Conservation (phyloP, 495 filamentous ascomycete genomes). For the Astrothelium macrocarpum region DNA sequence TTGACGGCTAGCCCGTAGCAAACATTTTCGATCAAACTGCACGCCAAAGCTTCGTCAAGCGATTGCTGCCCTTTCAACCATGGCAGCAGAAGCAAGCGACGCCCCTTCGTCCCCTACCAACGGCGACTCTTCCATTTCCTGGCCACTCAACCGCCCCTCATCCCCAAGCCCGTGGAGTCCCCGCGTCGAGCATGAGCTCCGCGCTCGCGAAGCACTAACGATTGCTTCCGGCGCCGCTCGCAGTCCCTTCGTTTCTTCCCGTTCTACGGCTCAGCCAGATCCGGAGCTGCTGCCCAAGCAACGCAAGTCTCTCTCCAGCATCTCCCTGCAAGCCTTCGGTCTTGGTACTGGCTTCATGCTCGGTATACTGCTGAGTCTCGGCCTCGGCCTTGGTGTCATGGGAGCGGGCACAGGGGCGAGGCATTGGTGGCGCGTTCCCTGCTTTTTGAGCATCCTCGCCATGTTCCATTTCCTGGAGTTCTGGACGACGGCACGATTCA, state of each 20-base stretch:
- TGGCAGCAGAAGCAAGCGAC: background rate
- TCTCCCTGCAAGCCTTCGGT: conserved; percentile 63
- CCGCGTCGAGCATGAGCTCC: conserved; percentile 17
- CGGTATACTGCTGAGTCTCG: conserved; percentile 34
- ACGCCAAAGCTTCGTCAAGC: too few relatives aligned
- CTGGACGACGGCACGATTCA: conserved; percentile 75
- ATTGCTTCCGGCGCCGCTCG: background rate
- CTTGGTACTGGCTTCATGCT: conserved; percentile 43
- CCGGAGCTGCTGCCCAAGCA: conserved; percentile 22
- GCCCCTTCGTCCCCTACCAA: conserved; percentile 3
- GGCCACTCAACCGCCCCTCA: conserved; percentile 16
- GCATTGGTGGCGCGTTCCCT: conserved; percentile 70
- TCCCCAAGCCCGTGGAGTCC: conserved; percentile 15
- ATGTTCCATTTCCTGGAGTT: conserved; percentile 96
- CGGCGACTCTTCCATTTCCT: conserved; percentile 16
- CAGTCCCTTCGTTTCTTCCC: conserved; percentile 10
- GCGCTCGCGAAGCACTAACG: conserved; percentile 16
- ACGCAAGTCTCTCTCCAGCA: conserved; percentile 56
- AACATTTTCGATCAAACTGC: too few relatives aligned
- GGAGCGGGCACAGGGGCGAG: too few relatives aligned
- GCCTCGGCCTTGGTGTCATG: conserved; percentile 26
- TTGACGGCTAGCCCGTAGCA: background rate
- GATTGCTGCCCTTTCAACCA: too few relatives aligned
- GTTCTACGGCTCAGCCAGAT: background rate
- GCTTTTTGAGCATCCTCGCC: conserved; percentile 66